These are phyloP conservation scores for Hordeum pubiflorum DNA, from an alignment of 202 grass and related monocot species.

Conservation along the genomic window DNA sequence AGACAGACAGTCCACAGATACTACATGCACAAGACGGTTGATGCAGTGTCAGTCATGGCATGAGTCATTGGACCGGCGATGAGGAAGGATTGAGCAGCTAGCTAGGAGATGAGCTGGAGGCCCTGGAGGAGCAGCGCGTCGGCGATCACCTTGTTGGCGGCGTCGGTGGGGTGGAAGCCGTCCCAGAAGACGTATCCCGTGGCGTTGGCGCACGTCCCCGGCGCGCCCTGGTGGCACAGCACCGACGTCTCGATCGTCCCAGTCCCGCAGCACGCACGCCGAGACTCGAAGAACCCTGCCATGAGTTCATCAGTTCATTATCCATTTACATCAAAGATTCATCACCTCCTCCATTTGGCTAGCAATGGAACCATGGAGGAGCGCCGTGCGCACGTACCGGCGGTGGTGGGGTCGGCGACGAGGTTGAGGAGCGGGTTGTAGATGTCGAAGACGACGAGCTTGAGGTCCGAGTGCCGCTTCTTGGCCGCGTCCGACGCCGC, in stretches of 20 bases:
- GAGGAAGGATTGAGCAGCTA: no score
- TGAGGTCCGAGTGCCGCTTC: constrained; percentile 46
- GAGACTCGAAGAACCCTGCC: constrained; percentile 72
- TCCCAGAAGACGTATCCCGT: constrained; percentile 96
- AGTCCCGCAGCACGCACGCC: constrained; percentile 77
- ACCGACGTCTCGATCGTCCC: constrained; percentile 89
- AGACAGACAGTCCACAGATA: no score
- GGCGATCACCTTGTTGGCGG: constrained; percentile 77
- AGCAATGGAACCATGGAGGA: no score
- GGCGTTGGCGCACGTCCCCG: constrained; percentile 75
- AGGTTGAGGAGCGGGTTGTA: constrained; percentile 74
- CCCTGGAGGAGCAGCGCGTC: constrained; percentile 64
- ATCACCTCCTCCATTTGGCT: no score
- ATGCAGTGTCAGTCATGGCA: no score
- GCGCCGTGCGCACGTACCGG: constrained; percentile 28
- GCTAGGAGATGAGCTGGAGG: constrained; percentile 72
- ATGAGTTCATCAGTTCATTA: neutral
- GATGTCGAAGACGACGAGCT: constrained; percentile 84
- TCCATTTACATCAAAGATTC: no score
- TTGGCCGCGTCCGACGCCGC: constrained; percentile 35
- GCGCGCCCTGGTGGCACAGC: constrained; percentile 53
- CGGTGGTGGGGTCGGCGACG: constrained; percentile 42
- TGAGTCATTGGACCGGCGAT: no score
- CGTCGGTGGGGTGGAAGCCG: constrained; percentile 88
- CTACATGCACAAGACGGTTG: no score